phyloP scores from a whole-genome alignment of 1,139 yeast species.

The Yamadazyma jaroonii region DNA sequence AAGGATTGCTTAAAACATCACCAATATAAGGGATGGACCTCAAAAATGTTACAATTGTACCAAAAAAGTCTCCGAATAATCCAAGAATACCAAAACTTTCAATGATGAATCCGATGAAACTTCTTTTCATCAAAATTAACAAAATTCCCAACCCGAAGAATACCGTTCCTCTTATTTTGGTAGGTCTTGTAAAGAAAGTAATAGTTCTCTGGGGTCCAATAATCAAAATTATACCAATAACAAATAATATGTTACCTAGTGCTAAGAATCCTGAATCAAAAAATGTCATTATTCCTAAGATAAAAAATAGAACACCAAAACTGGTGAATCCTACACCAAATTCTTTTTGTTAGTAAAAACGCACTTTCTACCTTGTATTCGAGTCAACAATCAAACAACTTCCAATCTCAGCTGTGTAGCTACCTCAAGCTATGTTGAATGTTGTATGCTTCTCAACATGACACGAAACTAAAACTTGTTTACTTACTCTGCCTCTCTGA shows the following conservation, averaged over 20 bases:
- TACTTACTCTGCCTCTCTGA: slow-evolving; percentile 75
- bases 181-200: slow-evolving; percentile 81
- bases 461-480: not conserved
- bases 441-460: too few species aligned
- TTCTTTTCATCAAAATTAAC: slow-evolving; percentile 69
- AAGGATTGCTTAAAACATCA: slow-evolving; percentile 77
- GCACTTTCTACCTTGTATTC: not conserved
- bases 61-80: slow-evolving; percentile 87
- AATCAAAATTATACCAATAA: slow-evolving; percentile 78
- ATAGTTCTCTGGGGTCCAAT: slow-evolving; percentile 87
- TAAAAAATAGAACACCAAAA: slow-evolving; percentile 74
- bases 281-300: slow-evolving; percentile 79
- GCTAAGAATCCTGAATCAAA: slow-evolving; percentile 90
- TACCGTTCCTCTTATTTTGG: slow-evolving; percentile 80
- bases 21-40: slow-evolving; percentile 89
- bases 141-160: slow-evolving; percentile 75
- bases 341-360: slow-evolving; percentile 46
- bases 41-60: slow-evolving; percentile 85
- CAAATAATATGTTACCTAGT: slow-evolving; percentile 79
- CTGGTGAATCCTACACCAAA: slow-evolving; percentile 94
- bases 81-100: slow-evolving; percentile 88
- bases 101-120: slow-evolving; percentile 80
- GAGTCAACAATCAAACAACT: too few species aligned
- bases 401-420: slow-evolving; percentile 2
- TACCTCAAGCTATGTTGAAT: not conserved